These are phyloP conservation scores for Platanthera guangdongensis DNA, from an alignment of 106 monocot genomes.

Conservation along the genomic window DNA sequence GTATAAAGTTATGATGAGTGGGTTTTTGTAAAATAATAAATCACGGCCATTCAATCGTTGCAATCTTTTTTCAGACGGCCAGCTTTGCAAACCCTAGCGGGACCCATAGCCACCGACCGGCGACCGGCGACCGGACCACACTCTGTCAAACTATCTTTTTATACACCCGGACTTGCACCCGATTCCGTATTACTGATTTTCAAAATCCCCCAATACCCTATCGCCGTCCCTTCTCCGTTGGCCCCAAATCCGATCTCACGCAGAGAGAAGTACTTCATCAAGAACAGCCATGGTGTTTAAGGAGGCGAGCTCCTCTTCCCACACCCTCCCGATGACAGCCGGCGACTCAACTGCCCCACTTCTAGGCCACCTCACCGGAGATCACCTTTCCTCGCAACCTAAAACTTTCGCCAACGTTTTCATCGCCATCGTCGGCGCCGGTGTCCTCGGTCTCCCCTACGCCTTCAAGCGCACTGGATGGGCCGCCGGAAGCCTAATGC, in stretches of 20 bases:
- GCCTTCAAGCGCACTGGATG: constrained; percentile 84
- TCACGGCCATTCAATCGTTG: too few species aligned
- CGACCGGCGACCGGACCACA: background rate
- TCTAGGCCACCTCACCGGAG: background rate
- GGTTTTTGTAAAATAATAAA: too few species aligned
- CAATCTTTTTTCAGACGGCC: too few species aligned
- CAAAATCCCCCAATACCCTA: background rate
- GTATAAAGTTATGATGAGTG: too few species aligned
- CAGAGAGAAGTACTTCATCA: background rate
- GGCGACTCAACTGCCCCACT: background rate
- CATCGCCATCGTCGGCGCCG: constrained; percentile 91
- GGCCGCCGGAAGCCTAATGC: constrained; percentile 44
- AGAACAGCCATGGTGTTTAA: constrained; percentile 13
- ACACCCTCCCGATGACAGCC: constrained; percentile 6
- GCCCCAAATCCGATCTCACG: background rate
- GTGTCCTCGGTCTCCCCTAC: constrained; percentile 94
- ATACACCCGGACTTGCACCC: background rate
- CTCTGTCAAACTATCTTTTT: background rate
- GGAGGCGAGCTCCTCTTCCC: constrained; percentile 16
- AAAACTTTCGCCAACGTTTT: constrained; percentile 97
- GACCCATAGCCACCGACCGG: background rate
- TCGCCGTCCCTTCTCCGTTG: background rate
- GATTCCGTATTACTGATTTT: background rate
- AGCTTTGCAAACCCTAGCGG: too few species aligned
- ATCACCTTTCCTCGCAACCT: constrained; percentile 64